Evolutionary conservation across 192 early-diverging fungal genomes (phyloP).

Genomic region (Glomus cerebriforme): DNA sequence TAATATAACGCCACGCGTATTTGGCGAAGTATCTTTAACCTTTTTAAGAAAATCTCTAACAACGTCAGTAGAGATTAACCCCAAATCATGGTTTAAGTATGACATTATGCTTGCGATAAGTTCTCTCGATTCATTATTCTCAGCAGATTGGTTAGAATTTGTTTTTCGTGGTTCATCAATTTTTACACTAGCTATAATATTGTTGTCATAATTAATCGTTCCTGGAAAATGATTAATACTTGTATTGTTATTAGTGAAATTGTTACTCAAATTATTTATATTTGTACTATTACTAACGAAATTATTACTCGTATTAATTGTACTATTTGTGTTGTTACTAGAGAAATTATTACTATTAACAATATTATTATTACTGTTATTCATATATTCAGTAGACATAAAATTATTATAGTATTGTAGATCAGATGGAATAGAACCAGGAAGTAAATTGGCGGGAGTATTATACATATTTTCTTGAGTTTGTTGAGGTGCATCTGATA

Average conservation of each 20-base stretch:
- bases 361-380: not conserved
- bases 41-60: slow-evolving; percentile 18
- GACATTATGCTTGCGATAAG: slow-evolving; percentile 16
- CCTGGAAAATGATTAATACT: not conserved
- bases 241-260: not conserved
- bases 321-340: not conserved
- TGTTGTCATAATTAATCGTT: not conserved
- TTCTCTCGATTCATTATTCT: not conserved
- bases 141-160: not conserved
- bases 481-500: not conserved
- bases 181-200: not conserved
- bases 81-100: slow-evolving; percentile 6
- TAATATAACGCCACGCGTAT: not conserved
- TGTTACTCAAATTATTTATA: not conserved
- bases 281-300: not conserved
- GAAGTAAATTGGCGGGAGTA: not conserved
- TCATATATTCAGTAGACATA: not conserved
- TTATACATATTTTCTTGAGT: not conserved
- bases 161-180: not conserved
- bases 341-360: not conserved
- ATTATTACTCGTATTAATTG: not conserved
- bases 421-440: not conserved
- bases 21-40: slow-evolving; percentile 11
- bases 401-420: not conserved
- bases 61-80: not conserved